Conservation (phyloP, 139 green algal genomes). For the Eudorina sp. region DNA sequence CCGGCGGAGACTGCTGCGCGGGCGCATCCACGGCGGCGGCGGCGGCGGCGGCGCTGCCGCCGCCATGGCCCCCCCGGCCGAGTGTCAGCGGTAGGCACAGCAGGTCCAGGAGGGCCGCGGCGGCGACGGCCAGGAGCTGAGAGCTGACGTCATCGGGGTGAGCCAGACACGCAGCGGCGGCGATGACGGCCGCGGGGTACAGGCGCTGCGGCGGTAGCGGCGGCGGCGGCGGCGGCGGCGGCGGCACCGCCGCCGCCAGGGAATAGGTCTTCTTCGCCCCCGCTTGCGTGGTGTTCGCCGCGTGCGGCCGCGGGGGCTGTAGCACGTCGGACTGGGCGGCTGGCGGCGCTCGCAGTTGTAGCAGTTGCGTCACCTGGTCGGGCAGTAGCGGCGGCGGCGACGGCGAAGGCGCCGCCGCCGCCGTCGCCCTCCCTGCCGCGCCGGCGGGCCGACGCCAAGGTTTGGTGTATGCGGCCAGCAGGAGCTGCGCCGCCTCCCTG, state of each 20-base stretch:
- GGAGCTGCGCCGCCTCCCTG: constrained; percentile 17
- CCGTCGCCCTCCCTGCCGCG: too few relatives aligned
- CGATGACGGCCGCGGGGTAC: constrained; percentile 15
- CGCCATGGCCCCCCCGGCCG: background rate
- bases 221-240: background rate
- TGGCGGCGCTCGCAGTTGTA: background rate
- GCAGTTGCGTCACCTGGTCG: background rate
- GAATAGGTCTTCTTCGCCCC: too few relatives aligned
- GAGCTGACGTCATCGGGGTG: background rate
- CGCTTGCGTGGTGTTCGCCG: too few relatives aligned
- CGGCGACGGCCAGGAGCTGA: background rate
- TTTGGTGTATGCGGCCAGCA: constrained; percentile 24
- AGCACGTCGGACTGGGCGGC: background rate
- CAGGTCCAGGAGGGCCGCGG: constrained; percentile 12
- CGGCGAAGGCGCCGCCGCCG: background rate
- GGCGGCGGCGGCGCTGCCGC: background rate
- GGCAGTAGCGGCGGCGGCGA: background rate
- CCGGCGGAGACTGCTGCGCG: background rate
- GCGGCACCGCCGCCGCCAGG: background rate
- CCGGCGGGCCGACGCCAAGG: too few relatives aligned
- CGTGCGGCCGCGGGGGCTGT: background rate
- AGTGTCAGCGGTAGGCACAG: background rate
- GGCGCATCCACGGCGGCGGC: background rate
- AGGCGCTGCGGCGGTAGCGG: constrained; percentile 2
- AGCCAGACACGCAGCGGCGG: constrained; percentile 8